These are phyloP conservation scores for Sparassis latifolia DNA, from an alignment of 1,284 basidiomycete genomes.

Conservation along the genomic window DNA sequence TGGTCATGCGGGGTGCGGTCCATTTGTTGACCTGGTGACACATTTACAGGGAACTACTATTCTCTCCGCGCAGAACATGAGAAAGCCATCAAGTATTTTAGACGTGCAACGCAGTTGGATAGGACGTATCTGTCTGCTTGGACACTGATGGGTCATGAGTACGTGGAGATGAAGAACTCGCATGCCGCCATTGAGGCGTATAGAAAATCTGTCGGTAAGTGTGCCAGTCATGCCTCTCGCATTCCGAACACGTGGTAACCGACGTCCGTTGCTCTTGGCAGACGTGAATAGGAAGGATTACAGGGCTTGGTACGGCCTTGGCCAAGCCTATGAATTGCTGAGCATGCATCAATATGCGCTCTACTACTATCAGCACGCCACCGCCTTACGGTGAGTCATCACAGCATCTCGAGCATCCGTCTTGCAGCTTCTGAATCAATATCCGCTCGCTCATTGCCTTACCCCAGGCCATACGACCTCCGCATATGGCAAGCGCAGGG, in stretches of 20 bases:
- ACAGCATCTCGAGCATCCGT: too few relatives aligned
- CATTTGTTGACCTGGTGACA: neutral
- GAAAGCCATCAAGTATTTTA: conserved; percentile 94
- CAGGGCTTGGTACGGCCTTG: conserved; percentile 97
- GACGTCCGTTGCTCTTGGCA: conserved; percentile 17
- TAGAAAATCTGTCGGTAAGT: conserved; percentile 86
- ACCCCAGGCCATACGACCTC: conserved; percentile 87
- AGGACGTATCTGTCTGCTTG: conserved; percentile 93
- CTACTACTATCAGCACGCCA: conserved; percentile 95
- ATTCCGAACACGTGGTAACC: neutral
- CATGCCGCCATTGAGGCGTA: conserved; percentile 99
- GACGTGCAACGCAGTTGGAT: conserved; percentile 90
- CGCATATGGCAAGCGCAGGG: conserved; percentile 95
- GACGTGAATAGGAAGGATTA: conserved; percentile 97
- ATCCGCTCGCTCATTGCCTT: neutral
- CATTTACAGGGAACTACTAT: conserved; percentile 84
- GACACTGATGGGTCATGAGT: conserved; percentile 99
- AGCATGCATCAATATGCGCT: conserved; percentile 96
- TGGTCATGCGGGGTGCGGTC: neutral
- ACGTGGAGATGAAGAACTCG: conserved; percentile 97
- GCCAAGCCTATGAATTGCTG: conserved; percentile 94
- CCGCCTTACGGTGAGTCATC: conserved; percentile 69
- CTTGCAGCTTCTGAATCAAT: conserved; percentile 7
- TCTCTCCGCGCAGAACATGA: conserved; percentile 90
- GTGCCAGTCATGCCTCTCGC: neutral